A percentile compares a stretch with the other conserved stretches of the same genome.
These are phyloP conservation scores for Raphanus hybrid DNA, from an alignment of 441 rosid species.

Conservation along the genomic window DNA sequence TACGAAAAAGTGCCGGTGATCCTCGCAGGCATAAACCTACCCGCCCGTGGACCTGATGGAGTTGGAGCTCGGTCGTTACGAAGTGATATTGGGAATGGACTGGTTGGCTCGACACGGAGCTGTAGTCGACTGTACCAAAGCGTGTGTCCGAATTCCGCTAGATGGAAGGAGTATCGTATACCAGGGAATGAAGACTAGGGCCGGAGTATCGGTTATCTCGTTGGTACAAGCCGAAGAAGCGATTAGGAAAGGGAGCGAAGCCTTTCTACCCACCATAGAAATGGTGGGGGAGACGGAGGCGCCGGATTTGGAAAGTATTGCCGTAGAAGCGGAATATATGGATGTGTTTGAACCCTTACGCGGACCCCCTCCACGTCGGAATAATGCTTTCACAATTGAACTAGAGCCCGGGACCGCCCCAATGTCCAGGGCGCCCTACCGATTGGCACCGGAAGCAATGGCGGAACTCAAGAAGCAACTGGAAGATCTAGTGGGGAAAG, in stretches of 20 bases:
- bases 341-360: background rate
- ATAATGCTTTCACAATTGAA: background rate
- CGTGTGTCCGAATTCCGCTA: background rate
- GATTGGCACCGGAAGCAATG: background rate
- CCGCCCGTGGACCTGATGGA: background rate
- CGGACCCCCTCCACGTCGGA: background rate
- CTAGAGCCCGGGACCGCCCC: background rate
- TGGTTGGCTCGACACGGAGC: background rate
- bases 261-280: background rate
- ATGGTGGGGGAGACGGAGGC: background rate
- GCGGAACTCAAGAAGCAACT: background rate
- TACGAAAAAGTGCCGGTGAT: background rate
- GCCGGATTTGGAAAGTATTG: background rate
- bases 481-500: background rate
- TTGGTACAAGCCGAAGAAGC: background rate
- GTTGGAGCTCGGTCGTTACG: background rate
- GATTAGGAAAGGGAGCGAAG: background rate
- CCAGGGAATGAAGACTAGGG: background rate
- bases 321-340: background rate
- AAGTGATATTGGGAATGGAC: background rate
- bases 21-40: background rate
- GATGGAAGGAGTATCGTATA: background rate
- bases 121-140: background rate
- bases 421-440: too few relatives aligned
- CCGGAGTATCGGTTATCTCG: background rate